Percentiles rank a stretch among this genome's conserved stretches.
These are phyloP conservation scores for Malania oleifera DNA, from an alignment of 164 flowering plant species.

Conservation along the genomic window DNA sequence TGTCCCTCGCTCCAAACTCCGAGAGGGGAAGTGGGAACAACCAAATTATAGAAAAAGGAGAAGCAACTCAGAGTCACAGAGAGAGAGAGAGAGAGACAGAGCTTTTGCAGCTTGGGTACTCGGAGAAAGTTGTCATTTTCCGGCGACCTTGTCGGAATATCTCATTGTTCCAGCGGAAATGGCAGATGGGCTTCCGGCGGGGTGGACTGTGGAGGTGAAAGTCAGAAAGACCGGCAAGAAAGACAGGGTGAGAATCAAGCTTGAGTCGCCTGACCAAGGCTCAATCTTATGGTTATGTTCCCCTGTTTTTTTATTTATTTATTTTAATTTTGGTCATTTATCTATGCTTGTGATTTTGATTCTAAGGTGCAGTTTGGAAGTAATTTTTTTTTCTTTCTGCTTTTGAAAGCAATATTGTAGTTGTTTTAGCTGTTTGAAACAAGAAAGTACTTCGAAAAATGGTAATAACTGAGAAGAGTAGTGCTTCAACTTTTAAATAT, in stretches of 20 bases:
- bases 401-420: too few relatives aligned
- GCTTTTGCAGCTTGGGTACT: background rate
- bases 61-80: too few relatives aligned
- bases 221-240: slow-evolving; percentile 31
- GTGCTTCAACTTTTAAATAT: too few relatives aligned
- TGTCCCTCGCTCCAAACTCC: too few relatives aligned
- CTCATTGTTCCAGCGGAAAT: slow-evolving; percentile 3
- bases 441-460: too few relatives aligned
- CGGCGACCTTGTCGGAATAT: background rate
- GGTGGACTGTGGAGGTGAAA: slow-evolving; percentile 36
- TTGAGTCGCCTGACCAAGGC: background rate
- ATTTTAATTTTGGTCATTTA: background rate
- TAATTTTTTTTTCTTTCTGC: too few relatives aligned
- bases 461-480: too few relatives aligned
- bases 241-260: slow-evolving; percentile 31
- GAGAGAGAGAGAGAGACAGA: slow-evolving; percentile 8
- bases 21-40: too few relatives aligned
- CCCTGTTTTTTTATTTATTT: background rate
- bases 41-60: too few relatives aligned
- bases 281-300: background rate
- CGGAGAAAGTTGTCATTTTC: background rate
- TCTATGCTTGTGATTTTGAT: background rate
- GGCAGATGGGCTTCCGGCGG: slow-evolving; percentile 39
- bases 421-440: too few relatives aligned
- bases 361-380: background rate